Evolutionary conservation across 1,284 basidiomycete genomes (phyloP), one percentile per base, ranked within the genome.

Genomic region (Moesziomyces parantarcticus): DNA sequence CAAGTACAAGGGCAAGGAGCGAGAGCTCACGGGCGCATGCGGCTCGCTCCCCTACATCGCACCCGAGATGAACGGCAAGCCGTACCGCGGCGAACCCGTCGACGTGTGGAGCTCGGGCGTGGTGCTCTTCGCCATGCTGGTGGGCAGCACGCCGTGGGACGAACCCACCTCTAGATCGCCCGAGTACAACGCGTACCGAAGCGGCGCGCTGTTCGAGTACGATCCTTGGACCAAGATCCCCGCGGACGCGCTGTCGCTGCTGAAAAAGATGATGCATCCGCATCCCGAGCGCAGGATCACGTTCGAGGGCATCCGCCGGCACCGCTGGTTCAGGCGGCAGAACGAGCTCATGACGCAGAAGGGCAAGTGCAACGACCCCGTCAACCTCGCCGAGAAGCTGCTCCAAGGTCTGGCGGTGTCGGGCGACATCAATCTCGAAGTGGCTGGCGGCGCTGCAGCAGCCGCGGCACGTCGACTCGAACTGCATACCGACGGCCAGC

Each of bases 61-160:
- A 0, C 95, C 94, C 0, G 95, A 97, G 64, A 82, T 81, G 79
- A 79, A 71, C 44, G 82, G 82, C 20, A 74, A 84, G 69, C 86
- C 92, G 0, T 99, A 98, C 84, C 86, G 89, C 25, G 96, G 94
- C 5, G 93, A 97, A 75, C 94, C 95, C 0, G 90, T 98, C 40
- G 96, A 99, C 83, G 90, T 83, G 3, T 99, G 96, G 96, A 94
- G 93, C 1, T 89, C 93, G 53, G 97, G 97, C 1, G 92, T 98
- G n/a, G 96, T 99, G 39, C 86, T 99, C 0, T 98, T 93, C 82
- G 94, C 96, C 0, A 86, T 98, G 62, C 87, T 99, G 0, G 91
- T 90, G 5, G 96, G 96, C 51, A 98, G 97, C 82, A 98, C 96
- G 0, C 97, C 96, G 1, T 99, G 96, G 96, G 96, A 98, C 81